Evolutionary conservation across 305 asterid species (phyloP).

Genomic region (Striga hermonthica): DNA sequence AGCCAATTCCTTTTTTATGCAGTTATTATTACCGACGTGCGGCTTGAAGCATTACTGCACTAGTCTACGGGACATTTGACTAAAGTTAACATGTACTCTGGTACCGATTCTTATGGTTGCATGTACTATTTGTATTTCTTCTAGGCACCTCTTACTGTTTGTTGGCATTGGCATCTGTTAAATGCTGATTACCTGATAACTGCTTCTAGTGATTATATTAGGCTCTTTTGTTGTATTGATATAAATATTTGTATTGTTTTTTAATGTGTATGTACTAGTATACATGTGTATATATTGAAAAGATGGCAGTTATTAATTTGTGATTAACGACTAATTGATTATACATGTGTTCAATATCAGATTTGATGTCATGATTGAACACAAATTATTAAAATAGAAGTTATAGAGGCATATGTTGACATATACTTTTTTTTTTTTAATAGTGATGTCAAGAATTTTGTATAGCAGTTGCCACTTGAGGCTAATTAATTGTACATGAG

Average conservation of each 20-base stretch:
- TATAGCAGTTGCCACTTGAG: not conserved
- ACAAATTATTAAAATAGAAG: not conserved
- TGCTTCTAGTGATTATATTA: not conserved
- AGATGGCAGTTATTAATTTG: not conserved
- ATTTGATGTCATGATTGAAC: not conserved
- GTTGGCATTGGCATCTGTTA: not conserved
- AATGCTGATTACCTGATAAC: constrained; percentile 1
- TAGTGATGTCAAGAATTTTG: not conserved
- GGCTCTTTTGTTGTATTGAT: not conserved
- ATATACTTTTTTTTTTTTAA: not conserved
- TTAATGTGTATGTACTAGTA: not conserved
- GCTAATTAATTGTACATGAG: not conserved
- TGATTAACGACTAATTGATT: constrained; percentile 5
- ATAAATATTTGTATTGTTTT: constrained; percentile 1
- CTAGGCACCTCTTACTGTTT: not conserved
- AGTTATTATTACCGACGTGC: constrained; percentile 60
- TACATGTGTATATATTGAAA: not conserved
- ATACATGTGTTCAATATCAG: not conserved
- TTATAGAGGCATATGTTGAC: not conserved
- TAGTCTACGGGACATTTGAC: not conserved
- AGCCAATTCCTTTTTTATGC: constrained; percentile 30
- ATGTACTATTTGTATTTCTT: constrained; percentile 1
- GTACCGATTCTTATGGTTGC: not conserved
- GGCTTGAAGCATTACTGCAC: constrained; percentile 31
- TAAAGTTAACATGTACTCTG: not conserved